A percentile compares a stretch with the other conserved stretches of the same genome.
Evolutionary conservation across 371 early-diverging fungal species (phyloP).

Genomic region (Mortierella sp.): DNA sequence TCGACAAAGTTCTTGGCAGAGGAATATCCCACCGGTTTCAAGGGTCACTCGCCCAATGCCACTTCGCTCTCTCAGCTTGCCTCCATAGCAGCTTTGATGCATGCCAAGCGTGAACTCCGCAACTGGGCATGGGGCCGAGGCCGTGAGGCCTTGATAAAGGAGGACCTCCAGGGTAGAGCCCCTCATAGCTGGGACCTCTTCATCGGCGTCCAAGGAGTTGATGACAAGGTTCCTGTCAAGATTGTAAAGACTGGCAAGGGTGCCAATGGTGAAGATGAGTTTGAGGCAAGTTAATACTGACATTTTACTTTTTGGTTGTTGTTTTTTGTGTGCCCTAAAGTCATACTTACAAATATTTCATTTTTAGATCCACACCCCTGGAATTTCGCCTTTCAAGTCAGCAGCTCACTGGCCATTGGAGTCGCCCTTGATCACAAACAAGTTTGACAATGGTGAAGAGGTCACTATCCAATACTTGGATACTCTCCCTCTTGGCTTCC

Average conservation of each 20-base stretch:
- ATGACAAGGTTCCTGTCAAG: slow-evolving; percentile 58
- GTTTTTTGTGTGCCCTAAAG: neutral
- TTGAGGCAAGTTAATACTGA: slow-evolving; percentile 23
- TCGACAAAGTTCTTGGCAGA: slow-evolving; percentile 93
- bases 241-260: slow-evolving; percentile 53
- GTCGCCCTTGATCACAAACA: slow-evolving; percentile 77
- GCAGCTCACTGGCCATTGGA: slow-evolving; percentile 80
- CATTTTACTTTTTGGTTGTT: neutral
- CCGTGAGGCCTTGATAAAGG: slow-evolving; percentile 55
- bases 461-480: slow-evolving; percentile 87
- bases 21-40: slow-evolving; percentile 93
- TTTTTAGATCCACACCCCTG: slow-evolving; percentile 59
- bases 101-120: slow-evolving; percentile 77
- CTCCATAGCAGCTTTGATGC: slow-evolving; percentile 74
- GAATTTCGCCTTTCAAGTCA: slow-evolving; percentile 60
- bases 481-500: slow-evolving; percentile 78
- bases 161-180: slow-evolving; percentile 46
- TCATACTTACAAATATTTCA: neutral
- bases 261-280: slow-evolving; percentile 50
- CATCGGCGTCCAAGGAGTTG: slow-evolving; percentile 68
- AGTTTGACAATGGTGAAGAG: slow-evolving; percentile 60
- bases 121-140: slow-evolving; percentile 66
- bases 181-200: slow-evolving; percentile 65
- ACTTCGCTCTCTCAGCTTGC: slow-evolving; percentile 69
- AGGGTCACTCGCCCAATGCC: slow-evolving; percentile 72